Evolutionary conservation across 2,329 filamentous ascomycete genomes (phyloP).

Genomic region (Lachnellula willkommii): DNA sequence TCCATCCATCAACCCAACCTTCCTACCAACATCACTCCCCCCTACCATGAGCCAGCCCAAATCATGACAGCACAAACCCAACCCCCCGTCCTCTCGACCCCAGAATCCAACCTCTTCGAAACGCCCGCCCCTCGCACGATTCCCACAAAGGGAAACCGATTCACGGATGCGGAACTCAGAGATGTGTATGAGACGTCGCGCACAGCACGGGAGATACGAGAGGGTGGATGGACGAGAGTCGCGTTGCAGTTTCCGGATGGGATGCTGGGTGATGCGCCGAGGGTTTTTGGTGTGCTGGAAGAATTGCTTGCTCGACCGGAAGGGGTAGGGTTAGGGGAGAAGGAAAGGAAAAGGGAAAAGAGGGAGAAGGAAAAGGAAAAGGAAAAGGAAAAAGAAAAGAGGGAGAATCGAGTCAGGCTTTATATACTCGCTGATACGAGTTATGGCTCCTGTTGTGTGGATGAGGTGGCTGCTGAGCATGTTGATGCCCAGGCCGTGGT

Average conservation of each 20-base stretch:
- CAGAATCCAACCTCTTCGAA: slow-evolving; percentile 55
- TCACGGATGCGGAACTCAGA: slow-evolving; percentile 61
- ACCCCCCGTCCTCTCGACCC: slow-evolving; percentile 58
- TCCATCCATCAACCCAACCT: background rate
- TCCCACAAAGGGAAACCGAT: background rate
- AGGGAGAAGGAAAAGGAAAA: background rate
- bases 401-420: slow-evolving; percentile 38
- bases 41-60: background rate
- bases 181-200: slow-evolving; percentile 79
- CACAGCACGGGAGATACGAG: slow-evolving; percentile 70
- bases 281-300: slow-evolving; percentile 65
- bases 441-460: slow-evolving; percentile 94
- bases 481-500: slow-evolving; percentile 85
- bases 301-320: slow-evolving; percentile 38
- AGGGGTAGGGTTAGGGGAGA: slow-evolving; percentile 4
- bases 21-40: background rate
- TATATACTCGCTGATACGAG: slow-evolving; percentile 93
- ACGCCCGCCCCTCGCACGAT: slow-evolving; percentile 35
- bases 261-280: slow-evolving; percentile 81
- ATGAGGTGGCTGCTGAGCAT: slow-evolving; percentile 94
- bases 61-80: slow-evolving; percentile 37
- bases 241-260: slow-evolving; percentile 94
- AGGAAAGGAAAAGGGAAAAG: background rate
- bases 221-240: slow-evolving; percentile 66
- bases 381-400: slow-evolving; percentile 21